phyloP scores from a whole-genome alignment of 2,329 filamentous ascomycete genomes.

The Sporothrix phasma region DNA sequence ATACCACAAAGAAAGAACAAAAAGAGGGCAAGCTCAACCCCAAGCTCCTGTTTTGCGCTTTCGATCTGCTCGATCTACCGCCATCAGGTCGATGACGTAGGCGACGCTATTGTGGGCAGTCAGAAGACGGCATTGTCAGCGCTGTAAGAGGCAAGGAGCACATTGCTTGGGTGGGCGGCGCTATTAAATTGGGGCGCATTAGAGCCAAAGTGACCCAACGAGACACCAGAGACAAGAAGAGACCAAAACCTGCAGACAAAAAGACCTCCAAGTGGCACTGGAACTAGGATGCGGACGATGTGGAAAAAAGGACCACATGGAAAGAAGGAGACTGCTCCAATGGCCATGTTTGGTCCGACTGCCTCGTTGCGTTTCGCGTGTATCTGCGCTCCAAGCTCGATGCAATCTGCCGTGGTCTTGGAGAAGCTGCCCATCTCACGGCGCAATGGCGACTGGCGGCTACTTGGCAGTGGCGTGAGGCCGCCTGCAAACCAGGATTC shows the following conservation, averaged over 20 bases:
- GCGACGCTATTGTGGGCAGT: background rate
- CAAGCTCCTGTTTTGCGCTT: no score
- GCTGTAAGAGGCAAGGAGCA: background rate
- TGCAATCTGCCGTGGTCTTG: background rate
- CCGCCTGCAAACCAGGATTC: background rate
- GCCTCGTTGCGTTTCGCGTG: background rate
- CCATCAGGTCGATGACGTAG: constrained; percentile 7
- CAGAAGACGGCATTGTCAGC: background rate
- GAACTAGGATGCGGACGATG: no score
- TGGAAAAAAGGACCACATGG: background rate
- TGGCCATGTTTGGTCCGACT: background rate
- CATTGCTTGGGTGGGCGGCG: background rate
- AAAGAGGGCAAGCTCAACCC: background rate
- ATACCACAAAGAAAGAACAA: no score
- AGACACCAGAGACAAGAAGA: no score
- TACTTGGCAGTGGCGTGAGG: background rate
- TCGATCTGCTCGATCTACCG: background rate
- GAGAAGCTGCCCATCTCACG: background rate
- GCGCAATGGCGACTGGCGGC: background rate
- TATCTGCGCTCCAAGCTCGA: background rate
- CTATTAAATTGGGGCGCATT: constrained; percentile 2
- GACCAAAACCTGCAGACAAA: background rate
- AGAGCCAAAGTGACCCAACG: no score
- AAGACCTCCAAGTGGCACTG: background rate
- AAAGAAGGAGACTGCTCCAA: background rate